phyloP scores from a whole-genome alignment of 306 rosid genomes.

The Myrica gale region DNA sequence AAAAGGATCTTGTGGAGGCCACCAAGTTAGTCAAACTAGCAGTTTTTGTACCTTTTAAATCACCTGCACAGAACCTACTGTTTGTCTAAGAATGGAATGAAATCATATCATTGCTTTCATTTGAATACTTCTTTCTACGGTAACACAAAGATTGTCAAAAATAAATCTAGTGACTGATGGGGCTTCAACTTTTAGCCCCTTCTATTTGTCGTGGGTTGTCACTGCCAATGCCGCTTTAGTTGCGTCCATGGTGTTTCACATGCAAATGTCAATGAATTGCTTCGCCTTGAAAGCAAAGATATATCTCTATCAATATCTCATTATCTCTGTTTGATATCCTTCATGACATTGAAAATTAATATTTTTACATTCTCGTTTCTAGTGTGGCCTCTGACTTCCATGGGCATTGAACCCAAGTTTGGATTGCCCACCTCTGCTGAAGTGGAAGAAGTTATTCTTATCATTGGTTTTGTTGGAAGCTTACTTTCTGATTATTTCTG shows the following conservation, averaged over 20 bases:
- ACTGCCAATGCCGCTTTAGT: not conserved
- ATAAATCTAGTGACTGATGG: not conserved
- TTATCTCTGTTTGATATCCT: slow-evolving; percentile 8
- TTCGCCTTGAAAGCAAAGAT: not conserved
- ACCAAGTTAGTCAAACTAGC: not conserved
- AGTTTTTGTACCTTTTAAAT: not conserved
- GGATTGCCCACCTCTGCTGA: slow-evolving; percentile 24
- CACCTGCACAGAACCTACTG: no score
- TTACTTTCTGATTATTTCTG: slow-evolving; percentile 36
- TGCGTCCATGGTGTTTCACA: not conserved
- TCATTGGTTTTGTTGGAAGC: slow-evolving; percentile 36
- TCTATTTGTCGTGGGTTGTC: no score
- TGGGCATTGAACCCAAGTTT: slow-evolving; percentile 39
- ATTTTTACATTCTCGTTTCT: not conserved
- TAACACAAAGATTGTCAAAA: no score
- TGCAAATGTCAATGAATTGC: not conserved
- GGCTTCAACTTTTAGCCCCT: not conserved
- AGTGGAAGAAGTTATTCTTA: slow-evolving; percentile 27
- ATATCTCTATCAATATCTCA: not conserved
- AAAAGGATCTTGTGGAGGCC: not conserved
- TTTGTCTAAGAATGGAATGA: no score
- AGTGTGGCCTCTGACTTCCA: slow-evolving; percentile 33
- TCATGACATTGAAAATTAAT: not conserved
- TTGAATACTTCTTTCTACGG: no score
- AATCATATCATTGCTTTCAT: no score